phyloP scores from a whole-genome alignment of 139 green algal genomes.

The Auxenochlorella protothecoides region DNA sequence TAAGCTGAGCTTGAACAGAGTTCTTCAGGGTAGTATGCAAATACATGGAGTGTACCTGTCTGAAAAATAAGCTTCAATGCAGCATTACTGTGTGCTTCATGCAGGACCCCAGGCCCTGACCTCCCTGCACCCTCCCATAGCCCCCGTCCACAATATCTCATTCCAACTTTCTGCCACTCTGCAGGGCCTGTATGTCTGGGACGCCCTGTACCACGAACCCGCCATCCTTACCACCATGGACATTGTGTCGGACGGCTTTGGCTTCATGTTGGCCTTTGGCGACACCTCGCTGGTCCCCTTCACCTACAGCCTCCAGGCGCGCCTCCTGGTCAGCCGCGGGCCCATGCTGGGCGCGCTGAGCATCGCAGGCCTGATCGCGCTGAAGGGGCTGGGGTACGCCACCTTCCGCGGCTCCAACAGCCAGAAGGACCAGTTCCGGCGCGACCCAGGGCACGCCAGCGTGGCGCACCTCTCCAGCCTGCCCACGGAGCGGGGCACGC shows the following conservation, averaged over 20 bases:
- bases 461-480: conserved; percentile 72
- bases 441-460: conserved; percentile 50
- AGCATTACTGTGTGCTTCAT: too few relatives aligned
- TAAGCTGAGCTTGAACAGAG: too few relatives aligned
- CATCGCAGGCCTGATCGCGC: conserved; percentile 34
- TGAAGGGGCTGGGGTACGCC: conserved; percentile 76
- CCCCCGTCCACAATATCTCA: background rate
- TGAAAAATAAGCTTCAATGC: too few relatives aligned
- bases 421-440: conserved; percentile 87
- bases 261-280: conserved; percentile 97
- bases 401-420: conserved; percentile 90
- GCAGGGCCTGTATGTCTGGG: conserved; percentile 38
- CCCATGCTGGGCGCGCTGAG: conserved; percentile 19
- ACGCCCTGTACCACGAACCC: conserved; percentile 57
- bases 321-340: conserved; percentile 61
- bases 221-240: conserved; percentile 96
- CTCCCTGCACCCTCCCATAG: too few relatives aligned
- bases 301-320: conserved; percentile 80
- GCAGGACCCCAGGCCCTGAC: background rate
- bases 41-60: too few relatives aligned
- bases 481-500: conserved; percentile 65
- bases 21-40: too few relatives aligned
- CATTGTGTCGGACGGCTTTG: conserved; percentile 96
- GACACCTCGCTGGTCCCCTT: conserved; percentile 97
- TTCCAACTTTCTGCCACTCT: too few relatives aligned